Evolutionary conservation across 1,284 basidiomycete genomes (phyloP).

Genomic region (Cutaneotrichosporon sp.): DNA sequence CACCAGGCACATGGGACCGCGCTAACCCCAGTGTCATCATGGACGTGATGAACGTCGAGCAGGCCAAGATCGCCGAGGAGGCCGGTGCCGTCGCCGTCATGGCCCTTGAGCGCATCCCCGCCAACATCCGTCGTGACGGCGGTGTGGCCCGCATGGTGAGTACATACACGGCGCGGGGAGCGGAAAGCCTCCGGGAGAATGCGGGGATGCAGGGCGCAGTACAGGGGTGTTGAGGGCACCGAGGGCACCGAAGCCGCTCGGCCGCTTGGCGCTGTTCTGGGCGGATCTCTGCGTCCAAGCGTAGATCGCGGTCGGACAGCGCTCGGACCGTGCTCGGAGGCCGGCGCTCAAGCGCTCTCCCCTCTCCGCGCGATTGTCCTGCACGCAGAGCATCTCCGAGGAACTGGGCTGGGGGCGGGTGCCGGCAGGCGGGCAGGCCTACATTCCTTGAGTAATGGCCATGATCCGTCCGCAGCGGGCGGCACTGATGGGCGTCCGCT

Average conservation of each 20-base stretch:
- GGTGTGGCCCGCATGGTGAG: slow-evolving; percentile 91
- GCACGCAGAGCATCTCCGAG: too few relatives aligned
- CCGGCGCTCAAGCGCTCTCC: background rate
- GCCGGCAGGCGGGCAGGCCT: too few relatives aligned
- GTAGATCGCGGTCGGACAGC: background rate
- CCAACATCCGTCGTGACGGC: slow-evolving; percentile 86
- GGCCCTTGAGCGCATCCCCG: slow-evolving; percentile 94
- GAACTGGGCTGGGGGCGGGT: too few relatives aligned
- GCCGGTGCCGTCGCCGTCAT: slow-evolving; percentile 98
- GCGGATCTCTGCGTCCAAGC: background rate
- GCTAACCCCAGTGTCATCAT: slow-evolving; percentile 78
- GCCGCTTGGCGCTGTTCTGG: too few relatives aligned
- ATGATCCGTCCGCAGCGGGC: too few relatives aligned
- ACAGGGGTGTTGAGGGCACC: too few relatives aligned
- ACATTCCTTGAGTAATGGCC: too few relatives aligned
- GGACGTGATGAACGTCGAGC: slow-evolving; percentile 65
- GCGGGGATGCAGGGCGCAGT: background rate
- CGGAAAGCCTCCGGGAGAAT: background rate
- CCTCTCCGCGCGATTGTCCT: too few relatives aligned
- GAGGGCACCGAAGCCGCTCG: too few relatives aligned
- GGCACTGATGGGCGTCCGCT: too few relatives aligned
- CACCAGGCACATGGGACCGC: background rate
- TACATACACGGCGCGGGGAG: slow-evolving; percentile 11
- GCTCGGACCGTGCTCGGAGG: too few relatives aligned
- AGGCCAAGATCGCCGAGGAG: slow-evolving; percentile 94